These are phyloP conservation scores for Fonsecaea erecta DNA, from an alignment of 2,329 filamentous ascomycete genomes.

Conservation along the genomic window DNA sequence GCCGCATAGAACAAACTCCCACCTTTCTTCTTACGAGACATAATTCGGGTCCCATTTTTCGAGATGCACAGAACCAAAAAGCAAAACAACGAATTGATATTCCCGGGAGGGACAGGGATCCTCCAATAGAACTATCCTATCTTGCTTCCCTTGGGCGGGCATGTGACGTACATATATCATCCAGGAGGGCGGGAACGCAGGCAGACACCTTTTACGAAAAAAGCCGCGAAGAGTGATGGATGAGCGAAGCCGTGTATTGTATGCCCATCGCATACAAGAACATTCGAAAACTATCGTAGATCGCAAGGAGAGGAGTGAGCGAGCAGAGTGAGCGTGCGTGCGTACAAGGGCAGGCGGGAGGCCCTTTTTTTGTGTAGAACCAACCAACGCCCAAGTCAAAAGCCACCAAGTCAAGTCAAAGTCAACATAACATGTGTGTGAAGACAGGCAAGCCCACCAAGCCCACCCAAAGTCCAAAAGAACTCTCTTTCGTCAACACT, in stretches of 20 bases:
- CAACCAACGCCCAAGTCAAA: neutral
- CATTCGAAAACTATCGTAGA: too few relatives aligned
- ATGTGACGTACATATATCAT: neutral
- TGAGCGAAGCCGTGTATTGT: neutral
- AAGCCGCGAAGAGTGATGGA: neutral
- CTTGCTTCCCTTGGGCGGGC: neutral
- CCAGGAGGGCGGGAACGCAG: neutral
- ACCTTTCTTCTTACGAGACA: neutral
- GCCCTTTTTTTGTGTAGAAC: neutral
- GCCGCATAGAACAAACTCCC: slow-evolving; percentile 24
- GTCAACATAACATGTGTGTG: neutral
- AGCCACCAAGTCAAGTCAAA: neutral
- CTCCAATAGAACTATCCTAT: neutral
- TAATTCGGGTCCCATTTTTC: neutral
- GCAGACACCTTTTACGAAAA: neutral
- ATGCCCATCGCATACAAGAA: neutral
- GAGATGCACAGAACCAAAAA: neutral
- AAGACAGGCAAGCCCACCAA: neutral
- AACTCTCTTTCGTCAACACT: too few relatives aligned
- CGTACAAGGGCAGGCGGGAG: neutral
- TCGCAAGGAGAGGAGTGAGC: neutral
- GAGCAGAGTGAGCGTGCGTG: neutral
- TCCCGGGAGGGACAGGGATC: neutral
- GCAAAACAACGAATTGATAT: neutral
- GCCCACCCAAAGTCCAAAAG: too few relatives aligned